Percentiles rank a stretch among this genome's conserved stretches.
These are phyloP conservation scores for Oxytropis ochrocephala DNA, from an alignment of 306 rosid genomes.

Conservation along the genomic window DNA sequence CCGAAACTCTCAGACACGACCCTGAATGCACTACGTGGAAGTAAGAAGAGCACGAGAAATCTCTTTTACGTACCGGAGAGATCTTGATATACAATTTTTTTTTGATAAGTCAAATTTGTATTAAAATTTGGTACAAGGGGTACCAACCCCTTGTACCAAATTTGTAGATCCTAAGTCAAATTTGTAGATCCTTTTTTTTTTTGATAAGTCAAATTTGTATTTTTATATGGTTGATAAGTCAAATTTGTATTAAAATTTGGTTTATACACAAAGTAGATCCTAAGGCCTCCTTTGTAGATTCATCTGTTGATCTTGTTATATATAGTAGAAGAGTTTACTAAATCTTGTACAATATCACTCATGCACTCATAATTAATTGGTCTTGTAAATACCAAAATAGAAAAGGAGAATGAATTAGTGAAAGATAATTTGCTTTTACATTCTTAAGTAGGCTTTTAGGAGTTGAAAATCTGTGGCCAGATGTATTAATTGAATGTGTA, in stretches of 20 bases:
- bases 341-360: constrained; percentile 26
- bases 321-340: constrained; percentile 2
- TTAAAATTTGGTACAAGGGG: too few relatives aligned
- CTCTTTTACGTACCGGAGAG: constrained; percentile 51
- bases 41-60: constrained; percentile 66
- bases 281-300: constrained; percentile 10
- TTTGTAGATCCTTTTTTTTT: too few relatives aligned
- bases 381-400: constrained; percentile 44
- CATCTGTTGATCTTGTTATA: too few relatives aligned
- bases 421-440: constrained; percentile 11
- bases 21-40: constrained; percentile 75
- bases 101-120: too few relatives aligned
- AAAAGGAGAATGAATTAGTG: background rate
- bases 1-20: too few relatives aligned
- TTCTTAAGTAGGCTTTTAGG: constrained; percentile 1
- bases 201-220: too few relatives aligned
- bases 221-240: too few relatives aligned
- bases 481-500: background rate
- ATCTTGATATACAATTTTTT: constrained; percentile 32
- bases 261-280: too few relatives aligned
- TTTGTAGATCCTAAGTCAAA: too few relatives aligned
- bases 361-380: constrained; percentile 8
- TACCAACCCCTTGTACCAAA: constrained; percentile 35
- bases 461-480: too few relatives aligned
- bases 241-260: too few relatives aligned